Evolutionary conservation across 768 basidiomycete species (phyloP).

Genomic region (Leucosporidium yakuticum): DNA sequence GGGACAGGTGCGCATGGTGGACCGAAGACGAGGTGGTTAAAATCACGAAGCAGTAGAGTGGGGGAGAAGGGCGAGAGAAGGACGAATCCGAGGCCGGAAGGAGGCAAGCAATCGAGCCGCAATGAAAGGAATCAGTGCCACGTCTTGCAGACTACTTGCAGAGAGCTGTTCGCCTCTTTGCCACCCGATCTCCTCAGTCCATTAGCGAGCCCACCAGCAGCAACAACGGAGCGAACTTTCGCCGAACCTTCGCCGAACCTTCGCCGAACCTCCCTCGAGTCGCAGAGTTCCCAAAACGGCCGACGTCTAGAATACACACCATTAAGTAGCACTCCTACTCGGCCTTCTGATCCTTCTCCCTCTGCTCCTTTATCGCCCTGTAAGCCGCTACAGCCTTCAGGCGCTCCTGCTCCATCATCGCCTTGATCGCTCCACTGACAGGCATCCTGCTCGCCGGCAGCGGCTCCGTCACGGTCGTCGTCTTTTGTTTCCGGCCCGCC

Average conservation of each 20-base stretch:
- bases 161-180: too few relatives aligned
- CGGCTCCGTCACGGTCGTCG: conserved; percentile 32
- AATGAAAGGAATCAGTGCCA: too few relatives aligned
- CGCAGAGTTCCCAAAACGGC: too few relatives aligned
- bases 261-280: too few relatives aligned
- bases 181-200: too few relatives aligned
- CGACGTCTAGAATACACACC: too few relatives aligned
- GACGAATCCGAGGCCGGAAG: too few relatives aligned
- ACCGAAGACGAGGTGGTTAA: background rate
- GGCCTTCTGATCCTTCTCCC: conserved; percentile 42
- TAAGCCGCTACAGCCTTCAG: conserved; percentile 63
- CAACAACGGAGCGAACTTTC: too few relatives aligned
- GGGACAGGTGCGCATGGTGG: background rate
- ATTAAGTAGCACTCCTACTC: background rate
- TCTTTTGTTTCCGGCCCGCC: conserved; percentile 48
- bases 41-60: conserved; percentile 9
- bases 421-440: conserved; percentile 67
- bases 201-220: too few relatives aligned
- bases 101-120: too few relatives aligned
- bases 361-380: conserved; percentile 55
- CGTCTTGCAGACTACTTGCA: too few relatives aligned
- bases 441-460: conserved; percentile 41
- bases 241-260: too few relatives aligned
- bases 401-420: conserved; percentile 69
- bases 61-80: background rate